phyloP scores from a whole-genome alignment of 306 rosid genomes.

The Cucurbita ficifolia region DNA sequence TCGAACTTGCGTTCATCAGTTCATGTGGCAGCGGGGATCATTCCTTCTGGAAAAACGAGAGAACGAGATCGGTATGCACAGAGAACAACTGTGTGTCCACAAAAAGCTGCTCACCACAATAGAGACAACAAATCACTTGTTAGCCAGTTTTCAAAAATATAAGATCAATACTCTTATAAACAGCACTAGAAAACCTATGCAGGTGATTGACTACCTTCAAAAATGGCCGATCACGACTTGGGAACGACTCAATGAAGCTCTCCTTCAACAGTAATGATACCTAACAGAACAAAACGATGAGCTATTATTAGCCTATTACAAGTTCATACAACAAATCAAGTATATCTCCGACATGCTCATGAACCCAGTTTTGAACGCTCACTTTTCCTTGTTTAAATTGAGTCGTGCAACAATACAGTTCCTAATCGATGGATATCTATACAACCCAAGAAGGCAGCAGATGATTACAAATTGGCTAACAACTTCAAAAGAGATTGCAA shows the following conservation, averaged over 20 bases:
- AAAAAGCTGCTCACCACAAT: constrained; percentile 44
- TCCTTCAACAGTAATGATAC: constrained; percentile 96
- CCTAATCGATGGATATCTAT: background rate
- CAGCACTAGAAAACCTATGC: background rate
- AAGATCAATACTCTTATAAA: background rate
- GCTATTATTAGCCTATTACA: no score
- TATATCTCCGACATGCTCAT: background rate
- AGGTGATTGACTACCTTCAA: constrained; percentile 51
- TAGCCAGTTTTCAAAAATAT: background rate
- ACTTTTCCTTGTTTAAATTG: background rate
- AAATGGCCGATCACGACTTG: constrained; percentile 76
- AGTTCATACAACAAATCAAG: background rate
- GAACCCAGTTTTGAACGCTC: background rate
- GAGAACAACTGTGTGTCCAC: constrained; percentile 91
- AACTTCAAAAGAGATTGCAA: constrained; percentile 3
- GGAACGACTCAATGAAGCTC: constrained; percentile 88
- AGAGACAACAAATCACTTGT: background rate
- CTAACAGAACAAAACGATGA: constrained; percentile 21
- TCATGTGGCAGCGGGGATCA: constrained; percentile 23
- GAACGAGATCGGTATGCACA: constrained; percentile 89
- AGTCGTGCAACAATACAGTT: background rate
- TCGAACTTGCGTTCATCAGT: constrained; percentile 35
- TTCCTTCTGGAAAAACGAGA: constrained; percentile 90
- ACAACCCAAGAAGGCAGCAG: background rate
- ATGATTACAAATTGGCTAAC: constrained; percentile 2